Conservation (phyloP, 2,329 filamentous ascomycete species). For the Aspergillus texensis region DNA sequence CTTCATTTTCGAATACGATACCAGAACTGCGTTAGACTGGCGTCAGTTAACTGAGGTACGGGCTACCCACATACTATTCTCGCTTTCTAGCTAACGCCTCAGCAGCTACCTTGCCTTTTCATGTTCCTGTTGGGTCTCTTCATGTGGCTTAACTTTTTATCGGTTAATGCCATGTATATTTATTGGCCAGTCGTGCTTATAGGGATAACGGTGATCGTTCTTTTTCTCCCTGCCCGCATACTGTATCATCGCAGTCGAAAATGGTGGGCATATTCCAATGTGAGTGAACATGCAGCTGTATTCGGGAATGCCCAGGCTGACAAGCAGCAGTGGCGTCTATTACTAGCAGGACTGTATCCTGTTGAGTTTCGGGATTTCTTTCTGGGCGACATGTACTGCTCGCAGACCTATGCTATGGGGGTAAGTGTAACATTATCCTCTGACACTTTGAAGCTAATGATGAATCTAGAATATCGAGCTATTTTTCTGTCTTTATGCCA, state of each 20-base stretch:
- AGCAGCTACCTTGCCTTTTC: conserved; percentile 78
- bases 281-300: conserved; percentile 48
- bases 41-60: conserved; percentile 74
- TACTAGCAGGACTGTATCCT: conserved; percentile 83
- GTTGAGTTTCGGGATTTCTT: conserved; percentile 99
- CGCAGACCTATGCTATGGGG: conserved; percentile 84
- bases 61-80: background rate
- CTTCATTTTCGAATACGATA: conserved; percentile 96
- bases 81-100: conserved; percentile 18
- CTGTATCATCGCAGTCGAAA: conserved; percentile 75
- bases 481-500: conserved; percentile 93
- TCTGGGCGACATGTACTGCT: conserved; percentile 96
- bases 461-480: conserved; percentile 74
- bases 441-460: conserved; percentile 2
- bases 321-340: conserved; percentile 70
- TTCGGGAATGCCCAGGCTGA: conserved; percentile 17
- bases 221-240: conserved; percentile 75
- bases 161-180: conserved; percentile 68
- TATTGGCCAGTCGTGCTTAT: conserved; percentile 88
- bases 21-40: conserved; percentile 84
- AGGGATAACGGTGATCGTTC: conserved; percentile 64
- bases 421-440: conserved; percentile 53
- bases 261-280: conserved; percentile 90
- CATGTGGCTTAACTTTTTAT: conserved; percentile 88
- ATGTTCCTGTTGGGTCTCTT: conserved; percentile 73